phyloP scores from a whole-genome alignment of 257 asterid species.

The Salvia hispanica region DNA sequence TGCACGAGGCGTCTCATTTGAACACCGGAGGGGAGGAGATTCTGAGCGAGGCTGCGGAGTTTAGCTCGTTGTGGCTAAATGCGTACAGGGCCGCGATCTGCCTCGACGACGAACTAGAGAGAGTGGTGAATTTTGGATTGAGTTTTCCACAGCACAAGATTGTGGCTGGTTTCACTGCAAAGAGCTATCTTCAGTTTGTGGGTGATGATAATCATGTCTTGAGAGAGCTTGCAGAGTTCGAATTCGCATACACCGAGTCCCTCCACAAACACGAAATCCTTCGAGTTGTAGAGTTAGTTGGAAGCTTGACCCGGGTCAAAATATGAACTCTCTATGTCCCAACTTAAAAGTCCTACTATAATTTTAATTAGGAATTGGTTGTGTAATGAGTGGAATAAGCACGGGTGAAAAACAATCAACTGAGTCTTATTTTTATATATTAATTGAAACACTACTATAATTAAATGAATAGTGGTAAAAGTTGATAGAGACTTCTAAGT shows the following conservation, averaged over 20 bases:
- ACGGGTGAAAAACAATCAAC: too few species aligned
- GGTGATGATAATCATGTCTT: neutral
- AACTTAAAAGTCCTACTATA: too few species aligned
- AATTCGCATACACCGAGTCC: neutral
- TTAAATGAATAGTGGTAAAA: too few species aligned
- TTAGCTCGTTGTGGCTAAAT: neutral
- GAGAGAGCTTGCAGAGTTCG: constrained; percentile 20
- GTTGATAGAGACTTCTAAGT: too few species aligned
- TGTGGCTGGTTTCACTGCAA: neutral
- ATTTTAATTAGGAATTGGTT: too few species aligned
- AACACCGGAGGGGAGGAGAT: constrained; percentile 31
- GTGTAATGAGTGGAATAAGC: too few species aligned
- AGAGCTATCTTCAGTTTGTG: neutral
- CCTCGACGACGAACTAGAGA: neutral
- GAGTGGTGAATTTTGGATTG: constrained; percentile 4
- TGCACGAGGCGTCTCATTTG: constrained; percentile 29
- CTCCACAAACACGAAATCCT: constrained; percentile 16
- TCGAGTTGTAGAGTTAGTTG: constrained; percentile 20
- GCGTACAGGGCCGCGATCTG: too few species aligned
- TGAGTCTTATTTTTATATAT: too few species aligned
- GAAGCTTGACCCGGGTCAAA: too few species aligned
- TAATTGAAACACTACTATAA: too few species aligned
- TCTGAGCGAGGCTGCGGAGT: constrained; percentile 14
- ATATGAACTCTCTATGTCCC: too few species aligned
- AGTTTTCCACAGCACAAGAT: constrained; percentile 28